These are phyloP conservation scores for Pichia sp. DNA, from an alignment of 1,139 yeast genomes.

Conservation along the genomic window DNA sequence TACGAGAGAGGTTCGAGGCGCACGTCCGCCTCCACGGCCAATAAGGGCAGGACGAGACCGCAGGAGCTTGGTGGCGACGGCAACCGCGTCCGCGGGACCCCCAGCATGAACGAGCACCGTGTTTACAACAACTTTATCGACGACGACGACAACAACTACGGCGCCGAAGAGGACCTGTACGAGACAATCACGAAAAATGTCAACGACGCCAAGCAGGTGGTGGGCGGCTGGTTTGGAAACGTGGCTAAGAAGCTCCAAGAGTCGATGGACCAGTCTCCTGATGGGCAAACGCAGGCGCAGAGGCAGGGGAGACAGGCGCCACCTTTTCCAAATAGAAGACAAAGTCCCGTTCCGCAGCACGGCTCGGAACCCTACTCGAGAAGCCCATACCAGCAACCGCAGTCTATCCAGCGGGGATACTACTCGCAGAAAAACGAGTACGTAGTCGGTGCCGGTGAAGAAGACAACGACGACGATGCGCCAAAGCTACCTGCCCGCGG, in stretches of 20 bases:
- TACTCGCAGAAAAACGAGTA: constrained; percentile 1
- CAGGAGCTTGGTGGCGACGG: background rate
- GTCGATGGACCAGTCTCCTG: constrained; percentile 19
- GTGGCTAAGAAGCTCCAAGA: constrained; percentile 53
- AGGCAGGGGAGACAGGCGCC: background rate
- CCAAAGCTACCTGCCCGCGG: constrained; percentile 13
- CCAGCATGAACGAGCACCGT: constrained; percentile 15
- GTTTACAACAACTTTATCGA: constrained; percentile 22
- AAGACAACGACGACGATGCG: constrained; percentile 2
- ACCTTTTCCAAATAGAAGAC: background rate
- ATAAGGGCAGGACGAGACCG: background rate
- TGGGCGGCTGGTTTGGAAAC: constrained; percentile 79
- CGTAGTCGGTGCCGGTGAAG: constrained; percentile 2
- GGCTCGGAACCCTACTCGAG: background rate
- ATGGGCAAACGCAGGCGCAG: background rate
- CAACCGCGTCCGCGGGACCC: background rate
- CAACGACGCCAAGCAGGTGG: constrained; percentile 75
- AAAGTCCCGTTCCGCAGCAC: background rate
- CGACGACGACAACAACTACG: constrained; percentile 31
- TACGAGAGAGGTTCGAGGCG: constrained; percentile 39
- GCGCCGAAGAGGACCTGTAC: constrained; percentile 48
- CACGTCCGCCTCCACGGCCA: background rate
- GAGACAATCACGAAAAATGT: constrained; percentile 69
- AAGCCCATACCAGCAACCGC: constrained; percentile 12
- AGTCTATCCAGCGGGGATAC: constrained; percentile 4